Evolutionary conservation across 441 rosid species (phyloP), one percentile per base, ranked within the genome.

Genomic region (Mallotus japonicus): DNA sequence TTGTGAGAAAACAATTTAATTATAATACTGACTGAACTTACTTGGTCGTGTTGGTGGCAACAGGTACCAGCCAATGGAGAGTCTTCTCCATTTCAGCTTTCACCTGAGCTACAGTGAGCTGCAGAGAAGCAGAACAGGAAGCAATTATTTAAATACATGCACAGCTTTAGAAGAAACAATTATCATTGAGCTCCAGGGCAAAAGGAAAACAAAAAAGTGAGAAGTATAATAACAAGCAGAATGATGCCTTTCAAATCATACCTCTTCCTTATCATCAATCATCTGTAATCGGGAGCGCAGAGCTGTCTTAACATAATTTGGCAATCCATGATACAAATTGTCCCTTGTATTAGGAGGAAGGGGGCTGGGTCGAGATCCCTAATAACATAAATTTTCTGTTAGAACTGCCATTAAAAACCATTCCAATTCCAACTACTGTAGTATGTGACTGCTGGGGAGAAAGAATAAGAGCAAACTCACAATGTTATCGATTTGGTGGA

Each of bases 21-120:
- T 1, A 55, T 54, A 60, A 5, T 6, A 44, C 17, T 8, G 58
- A 67, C 16, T 40, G 15, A 70, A 72, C 87, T 34, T 87, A 95
- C 98, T 88, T 91, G 75, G 86, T 85, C 17, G 99, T 92, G 79
- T 90, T 90, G 72, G 91, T 40, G 58, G 99, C 96, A 19, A 91
- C 72, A 1, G 92, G 93, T 71, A 84, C 92, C 70, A 95, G 90
- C 99, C 99, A 95, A 13, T 78, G 78, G 22, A 95, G 92, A 20
- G 83, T 89, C 85, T 88, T 95, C 74, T 90, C 96, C 95, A 92
- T 89, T 82, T 92, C 93, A 77, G 87, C 88, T 84, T 89, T 90
- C 73, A 91, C 84, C 72, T 90, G 85, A 75, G 82, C 69, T 63
- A 87, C 53, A 37, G 93, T 83, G 62, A 85, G 82, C 98, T 94